Evolutionary conservation across 1,139 yeast genomes (phyloP), one percentile per base, ranked within the genome.

Genomic region (Hemisphaericaspora subhashii): DNA sequence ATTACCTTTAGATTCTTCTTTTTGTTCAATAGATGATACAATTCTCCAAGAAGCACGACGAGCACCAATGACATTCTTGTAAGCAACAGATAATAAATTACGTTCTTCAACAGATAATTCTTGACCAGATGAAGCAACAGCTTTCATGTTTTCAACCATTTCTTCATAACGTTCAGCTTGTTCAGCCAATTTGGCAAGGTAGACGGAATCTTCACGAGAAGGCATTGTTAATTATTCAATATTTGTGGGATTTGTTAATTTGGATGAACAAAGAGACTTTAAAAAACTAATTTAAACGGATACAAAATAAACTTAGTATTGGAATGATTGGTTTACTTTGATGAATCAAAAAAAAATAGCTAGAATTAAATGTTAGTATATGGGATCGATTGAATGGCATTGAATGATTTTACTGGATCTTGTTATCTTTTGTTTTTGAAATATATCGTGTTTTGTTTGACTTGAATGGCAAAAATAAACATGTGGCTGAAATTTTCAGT

Each of bases 141-240:
- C 86, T 71, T 90, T 90, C 98, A 92, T 92, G 74, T 87, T 87
- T 68, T 89, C 96, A 57, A 92, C 98, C 98, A 89, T 90, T 74
- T 94, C 98, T 74, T 92, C 98, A 68, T 92, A 92, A 72, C 98
- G 95, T 77, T 92, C 98, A 60, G 98, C 98, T 77, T 92, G 98
- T 75, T 92, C 98, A 59, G 98, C 97, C 70, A 92, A 86, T 72
- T 92, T 92, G 70, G 98, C 98, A 68, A 92, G 85, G 72, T 90
- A 92, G 60, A 92, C 97, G 58, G 96, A 87, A 77, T 90, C 96
- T 82, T 92, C 98, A 77, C 97, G 96, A 62, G 90, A 78, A 65
- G 94, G 77, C 92, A 85, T 84, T 65, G 43, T 51, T 31, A 16
- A 22, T 31, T 36, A 33, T n/a, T n/a, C n/a, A n/a, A n/a, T n/a